These are phyloP conservation scores for Neonectria punicea DNA, from an alignment of 2,329 filamentous ascomycete genomes.

Conservation along the genomic window DNA sequence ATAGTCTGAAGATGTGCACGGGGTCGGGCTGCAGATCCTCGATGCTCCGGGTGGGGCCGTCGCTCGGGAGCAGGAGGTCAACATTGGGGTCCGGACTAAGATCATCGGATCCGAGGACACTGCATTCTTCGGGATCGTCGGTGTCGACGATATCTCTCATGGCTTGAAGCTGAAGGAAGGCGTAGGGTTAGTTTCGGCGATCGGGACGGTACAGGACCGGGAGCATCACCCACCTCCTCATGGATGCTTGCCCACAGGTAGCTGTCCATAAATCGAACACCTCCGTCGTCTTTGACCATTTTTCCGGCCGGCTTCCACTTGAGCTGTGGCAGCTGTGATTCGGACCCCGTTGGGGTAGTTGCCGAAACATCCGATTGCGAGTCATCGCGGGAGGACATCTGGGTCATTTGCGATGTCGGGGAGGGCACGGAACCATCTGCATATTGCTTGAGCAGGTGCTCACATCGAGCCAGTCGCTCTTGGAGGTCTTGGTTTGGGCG, in stretches of 20 bases:
- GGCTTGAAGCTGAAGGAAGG: constrained; percentile 58
- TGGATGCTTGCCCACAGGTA: constrained; percentile 64
- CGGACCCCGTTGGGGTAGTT: constrained; percentile 44
- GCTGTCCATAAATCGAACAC: constrained; percentile 67
- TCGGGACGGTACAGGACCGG: constrained; percentile 35
- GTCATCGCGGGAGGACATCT: constrained; percentile 34
- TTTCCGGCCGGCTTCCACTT: constrained; percentile 62
- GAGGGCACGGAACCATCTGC: constrained; percentile 52
- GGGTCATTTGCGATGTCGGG: constrained; percentile 30
- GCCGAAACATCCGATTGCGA: constrained; percentile 41
- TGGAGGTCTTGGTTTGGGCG: constrained; percentile 71
- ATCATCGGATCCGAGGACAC: constrained; percentile 59
- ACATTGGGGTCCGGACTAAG: constrained; percentile 63
- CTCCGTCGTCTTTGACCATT: constrained; percentile 65
- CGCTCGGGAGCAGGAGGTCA: constrained; percentile 59
- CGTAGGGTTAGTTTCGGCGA: constrained; percentile 56
- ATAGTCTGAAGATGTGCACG: constrained; percentile 74
- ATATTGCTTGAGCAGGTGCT: constrained; percentile 68
- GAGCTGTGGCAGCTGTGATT: constrained; percentile 39
- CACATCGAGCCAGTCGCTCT: constrained; percentile 68
- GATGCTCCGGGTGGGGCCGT: constrained; percentile 51
- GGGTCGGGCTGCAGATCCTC: constrained; percentile 71
- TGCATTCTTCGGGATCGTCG: constrained; percentile 60
- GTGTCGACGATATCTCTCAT: constrained; percentile 69
- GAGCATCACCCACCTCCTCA: constrained; percentile 60